Base-by-base conservation (phyloP, 2,329 filamentous ascomycete species). In the Leptographium lundbergii region DNA sequence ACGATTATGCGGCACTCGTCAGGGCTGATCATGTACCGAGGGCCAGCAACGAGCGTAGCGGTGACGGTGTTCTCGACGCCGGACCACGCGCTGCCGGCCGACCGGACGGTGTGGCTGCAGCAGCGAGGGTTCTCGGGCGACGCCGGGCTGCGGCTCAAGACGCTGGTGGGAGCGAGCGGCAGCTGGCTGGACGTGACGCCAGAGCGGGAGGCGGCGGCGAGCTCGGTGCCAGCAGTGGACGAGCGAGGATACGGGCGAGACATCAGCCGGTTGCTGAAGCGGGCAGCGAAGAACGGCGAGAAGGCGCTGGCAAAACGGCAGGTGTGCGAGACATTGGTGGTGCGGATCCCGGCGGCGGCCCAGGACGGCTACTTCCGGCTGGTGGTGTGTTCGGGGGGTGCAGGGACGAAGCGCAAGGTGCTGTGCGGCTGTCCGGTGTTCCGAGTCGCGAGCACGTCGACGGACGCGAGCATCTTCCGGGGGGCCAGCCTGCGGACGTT, bases 101-200 rank as follows among this genome's bases (percentile, higher is more conserved):
- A 79, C 27, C 77, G 86, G 7, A 81, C 80, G 0, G 67, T 88
- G 17, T 89, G 84, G 82, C 71, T 89, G 29, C 86, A 89, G 71
- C 78, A 78, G 60, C 85, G 84, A 63, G 86, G 86, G 2, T 87
- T 76, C 71, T 83, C 82, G 0, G 86, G 86, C 5, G 84, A 85
- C 66, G 77, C 84, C 55, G 86, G 86, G 22, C 86, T 89, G 80
- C 77, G 77, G 7, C 72, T 84, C 32, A 86, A 86, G 67, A 80
- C 84, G 0, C 68, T 88, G 1, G 71, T 88, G 42, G 80, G 84
- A 9, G 75, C 78, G 0, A 81, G 77, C 14, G 74, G 76, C 9
- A 75, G 72, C 64, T 89, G 86, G 86, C 73, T 88, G 14, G 78
- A 89, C 60, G 85, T 88, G 2, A 89, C 86, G 0, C 86, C 86